Conservation (phyloP, 2,329 filamentous ascomycete genomes). For the Aspergillus niger region DNA sequence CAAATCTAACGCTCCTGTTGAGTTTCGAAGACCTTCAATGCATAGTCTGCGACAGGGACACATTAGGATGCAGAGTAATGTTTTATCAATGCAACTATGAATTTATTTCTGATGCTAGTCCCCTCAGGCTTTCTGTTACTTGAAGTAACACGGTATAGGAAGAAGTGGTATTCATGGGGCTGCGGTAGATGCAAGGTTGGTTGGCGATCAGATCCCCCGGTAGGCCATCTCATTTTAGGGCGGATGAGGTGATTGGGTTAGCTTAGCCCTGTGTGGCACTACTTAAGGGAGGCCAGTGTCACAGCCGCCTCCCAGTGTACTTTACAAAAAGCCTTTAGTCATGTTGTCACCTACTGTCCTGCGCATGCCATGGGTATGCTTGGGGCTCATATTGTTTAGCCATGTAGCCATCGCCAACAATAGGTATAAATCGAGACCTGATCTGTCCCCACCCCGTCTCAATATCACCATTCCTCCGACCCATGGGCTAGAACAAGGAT, state of each 20-base stretch:
- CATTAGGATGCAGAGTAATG: too few relatives aligned
- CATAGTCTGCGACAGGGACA: too few relatives aligned
- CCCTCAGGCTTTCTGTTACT: too few relatives aligned
- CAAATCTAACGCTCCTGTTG: too few relatives aligned
- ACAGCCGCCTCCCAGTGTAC: too few relatives aligned
- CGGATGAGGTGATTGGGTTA: not conserved
- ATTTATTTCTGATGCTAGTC: too few relatives aligned
- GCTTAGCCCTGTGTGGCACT: not conserved
- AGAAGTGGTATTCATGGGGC: too few relatives aligned
- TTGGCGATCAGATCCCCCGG: too few relatives aligned
- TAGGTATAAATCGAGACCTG: conserved; percentile 10
- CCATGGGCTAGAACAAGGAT: conserved; percentile 27
- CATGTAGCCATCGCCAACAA: not conserved
- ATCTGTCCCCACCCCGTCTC: conserved; percentile 2
- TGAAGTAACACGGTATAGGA: too few relatives aligned
- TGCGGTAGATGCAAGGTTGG: too few relatives aligned
- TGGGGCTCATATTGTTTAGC: not conserved
- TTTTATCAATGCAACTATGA: too few relatives aligned
- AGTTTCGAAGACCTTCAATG: too few relatives aligned
- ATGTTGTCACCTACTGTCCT: not conserved
- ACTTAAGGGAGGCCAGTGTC: not conserved
- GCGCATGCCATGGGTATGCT: not conserved
- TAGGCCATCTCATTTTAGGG: not conserved
- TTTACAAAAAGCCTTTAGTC: not conserved
- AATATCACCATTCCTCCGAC: conserved; percentile 34